Evolutionary conservation across 495 filamentous ascomycete genomes (phyloP), one percentile per base, ranked within the genome.

Genomic region (Aspergillus biplanus): DNA sequence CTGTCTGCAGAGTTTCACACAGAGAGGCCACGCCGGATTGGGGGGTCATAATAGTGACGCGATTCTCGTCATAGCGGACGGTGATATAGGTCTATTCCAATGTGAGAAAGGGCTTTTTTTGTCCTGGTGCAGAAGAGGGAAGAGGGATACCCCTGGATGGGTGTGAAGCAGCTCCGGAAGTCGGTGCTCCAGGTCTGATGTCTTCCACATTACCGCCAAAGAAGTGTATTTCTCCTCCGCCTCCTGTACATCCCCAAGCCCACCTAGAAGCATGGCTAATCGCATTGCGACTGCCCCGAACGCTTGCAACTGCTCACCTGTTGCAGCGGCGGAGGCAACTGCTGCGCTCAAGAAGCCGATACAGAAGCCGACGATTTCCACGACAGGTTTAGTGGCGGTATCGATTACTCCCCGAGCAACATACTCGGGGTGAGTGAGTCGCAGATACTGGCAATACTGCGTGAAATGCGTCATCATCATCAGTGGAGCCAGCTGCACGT

Each of bases 361-460:
- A 56, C 80, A 84, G 46, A 82, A 75, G 11, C 81, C 81, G 1
- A 81, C 63, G 1, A 77, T 79, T 47, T 77, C 73, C 37, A 64
- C 57, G n/a, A 58, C 66, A 9, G 57, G 61, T 27, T 55, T 62
- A n/a, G 54, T 21, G 55, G 44, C 52, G 27, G 27, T 50, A 53
- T 15, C 35, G 0, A 58, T 27, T 2, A 11, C 35, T 12, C 65
- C 59, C 3, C 33, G 31, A 7, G 21, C 15, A 3, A 0, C 11
- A 49, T 47, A 54, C 18, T 48, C 56, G 1, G 31, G n/a, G 8
- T 58, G 52, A 6, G 53, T 57, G n/a, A 66, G 27, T 5, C 50
- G 31, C 33, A 57, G 32, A 35, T 66, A 70, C 59, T 67, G 63
- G 34, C 11, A 21, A 56, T 75, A 80, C 56, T 78, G 68, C 9